Evolutionary conservation across 2,329 filamentous ascomycete species (phyloP).

Genomic region (Verticillium nonalfalfae): DNA sequence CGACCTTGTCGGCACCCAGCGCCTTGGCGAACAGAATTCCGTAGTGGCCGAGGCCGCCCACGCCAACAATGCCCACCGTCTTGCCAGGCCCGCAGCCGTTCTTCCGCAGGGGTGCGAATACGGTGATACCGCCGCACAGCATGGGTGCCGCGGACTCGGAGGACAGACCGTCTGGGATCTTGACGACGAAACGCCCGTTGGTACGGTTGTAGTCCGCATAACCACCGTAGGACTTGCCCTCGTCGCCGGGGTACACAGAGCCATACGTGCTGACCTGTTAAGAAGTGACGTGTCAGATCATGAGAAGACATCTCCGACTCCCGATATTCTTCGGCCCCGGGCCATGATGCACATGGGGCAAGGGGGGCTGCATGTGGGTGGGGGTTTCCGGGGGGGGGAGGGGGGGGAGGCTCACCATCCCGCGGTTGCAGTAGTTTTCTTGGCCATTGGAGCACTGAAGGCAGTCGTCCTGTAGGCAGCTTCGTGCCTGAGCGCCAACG

Average conservation of each 20-base stretch:
- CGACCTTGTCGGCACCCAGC: constrained; percentile 52
- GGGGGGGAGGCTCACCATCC: constrained; percentile 31
- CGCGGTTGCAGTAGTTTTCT: constrained; percentile 57
- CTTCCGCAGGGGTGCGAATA: constrained; percentile 55
- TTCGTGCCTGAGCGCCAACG: constrained; percentile 56
- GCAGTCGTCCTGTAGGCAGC: constrained; percentile 51
- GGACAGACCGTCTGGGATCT: constrained; percentile 34
- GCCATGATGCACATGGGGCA: no score
- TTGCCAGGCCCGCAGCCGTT: constrained; percentile 62
- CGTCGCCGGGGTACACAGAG: constrained; percentile 50
- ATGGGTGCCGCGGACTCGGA: constrained; percentile 50
- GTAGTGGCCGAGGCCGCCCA: constrained; percentile 65
- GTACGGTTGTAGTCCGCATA: constrained; percentile 26
- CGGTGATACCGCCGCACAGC: constrained; percentile 65
- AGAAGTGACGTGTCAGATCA: constrained; percentile 17
- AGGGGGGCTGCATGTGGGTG: no score
- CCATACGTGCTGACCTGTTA: constrained; percentile 46
- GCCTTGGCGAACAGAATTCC: constrained; percentile 64
- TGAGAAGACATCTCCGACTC: neutral
- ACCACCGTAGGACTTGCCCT: constrained; percentile 57
- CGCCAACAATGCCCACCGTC: constrained; percentile 58
- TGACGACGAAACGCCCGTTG: constrained; percentile 39
- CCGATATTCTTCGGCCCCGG: neutral
- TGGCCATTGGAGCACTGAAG: constrained; percentile 59
- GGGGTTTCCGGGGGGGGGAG: neutral